Conservation (phyloP, 2,329 filamentous ascomycete genomes). For the Cladosporium sp. region DNA sequence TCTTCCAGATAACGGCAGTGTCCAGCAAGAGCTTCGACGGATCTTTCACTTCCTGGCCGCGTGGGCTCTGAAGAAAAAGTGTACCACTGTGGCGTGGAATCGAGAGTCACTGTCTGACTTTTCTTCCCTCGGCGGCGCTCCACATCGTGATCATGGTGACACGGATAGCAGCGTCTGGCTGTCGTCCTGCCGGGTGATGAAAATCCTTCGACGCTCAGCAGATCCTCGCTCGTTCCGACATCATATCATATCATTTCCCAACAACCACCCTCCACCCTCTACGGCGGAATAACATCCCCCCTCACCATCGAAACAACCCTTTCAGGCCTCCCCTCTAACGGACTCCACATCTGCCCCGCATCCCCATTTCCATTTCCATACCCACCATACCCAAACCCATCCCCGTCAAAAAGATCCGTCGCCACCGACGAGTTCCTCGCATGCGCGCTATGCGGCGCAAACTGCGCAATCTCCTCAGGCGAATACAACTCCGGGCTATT, state of each 20-base stretch:
- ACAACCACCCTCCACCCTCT: not conserved
- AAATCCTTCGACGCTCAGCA: no score
- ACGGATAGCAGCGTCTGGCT: not conserved
- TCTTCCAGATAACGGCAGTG: not conserved
- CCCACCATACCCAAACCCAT: no score
- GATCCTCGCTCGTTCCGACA: not conserved
- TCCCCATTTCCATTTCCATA: not conserved
- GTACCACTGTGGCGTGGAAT: no score
- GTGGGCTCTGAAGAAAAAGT: no score
- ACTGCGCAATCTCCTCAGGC: slow-evolving; percentile 20
- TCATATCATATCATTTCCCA: not conserved
- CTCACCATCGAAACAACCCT: not conserved
- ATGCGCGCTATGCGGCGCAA: not conserved
- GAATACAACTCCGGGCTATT: slow-evolving; percentile 36
- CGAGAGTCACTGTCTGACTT: no score
- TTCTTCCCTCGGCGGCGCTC: not conserved
- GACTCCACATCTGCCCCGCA: slow-evolving; percentile 12
- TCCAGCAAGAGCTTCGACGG: not conserved
- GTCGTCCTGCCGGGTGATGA: not conserved
- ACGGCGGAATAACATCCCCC: not conserved
- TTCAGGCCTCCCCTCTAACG: slow-evolving; percentile 1
- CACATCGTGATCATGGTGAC: not conserved
- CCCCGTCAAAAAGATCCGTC: not conserved
- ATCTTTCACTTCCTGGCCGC: no score
- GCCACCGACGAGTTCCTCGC: not conserved